phyloP scores from a whole-genome alignment of 2,329 filamentous ascomycete genomes.

The Clonostachys byssicola region DNA sequence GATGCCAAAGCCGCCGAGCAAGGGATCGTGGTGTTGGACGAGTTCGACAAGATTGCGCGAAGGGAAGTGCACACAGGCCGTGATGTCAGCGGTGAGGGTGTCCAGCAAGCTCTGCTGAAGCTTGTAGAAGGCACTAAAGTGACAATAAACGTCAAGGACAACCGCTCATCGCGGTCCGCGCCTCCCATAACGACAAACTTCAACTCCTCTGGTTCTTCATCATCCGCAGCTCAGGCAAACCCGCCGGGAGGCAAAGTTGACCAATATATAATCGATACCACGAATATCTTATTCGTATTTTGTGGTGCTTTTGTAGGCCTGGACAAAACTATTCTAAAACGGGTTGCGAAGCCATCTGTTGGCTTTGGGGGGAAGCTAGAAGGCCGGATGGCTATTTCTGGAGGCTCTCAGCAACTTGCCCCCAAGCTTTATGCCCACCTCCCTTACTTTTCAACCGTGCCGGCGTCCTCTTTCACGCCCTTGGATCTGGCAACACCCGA shows the following conservation, averaged over 20 bases:
- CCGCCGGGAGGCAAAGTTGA: slow-evolving; percentile 49
- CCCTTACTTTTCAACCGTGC: slow-evolving; percentile 43
- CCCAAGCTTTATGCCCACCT: slow-evolving; percentile 54
- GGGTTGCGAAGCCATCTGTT: slow-evolving; percentile 81
- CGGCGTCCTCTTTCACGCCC: slow-evolving; percentile 40
- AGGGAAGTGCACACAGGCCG: slow-evolving; percentile 84
- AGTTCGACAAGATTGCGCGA: slow-evolving; percentile 95
- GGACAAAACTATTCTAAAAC: slow-evolving; percentile 80
- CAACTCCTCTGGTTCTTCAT: slow-evolving; percentile 33
- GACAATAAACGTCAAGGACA: slow-evolving; percentile 84
- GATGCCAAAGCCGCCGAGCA: slow-evolving; percentile 80
- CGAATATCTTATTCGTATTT: slow-evolving; percentile 96
- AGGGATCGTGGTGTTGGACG: slow-evolving; percentile 92
- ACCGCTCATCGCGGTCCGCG: slow-evolving; percentile 52
- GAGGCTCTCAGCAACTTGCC: slow-evolving; percentile 56
- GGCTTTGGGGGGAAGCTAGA: slow-evolving; percentile 87
- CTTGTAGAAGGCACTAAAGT: slow-evolving; percentile 95
- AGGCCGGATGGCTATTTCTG: slow-evolving; percentile 40
- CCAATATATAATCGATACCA: slow-evolving; percentile 78
- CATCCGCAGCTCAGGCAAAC: slow-evolving; percentile 32
- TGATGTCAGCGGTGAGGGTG: slow-evolving; percentile 93
- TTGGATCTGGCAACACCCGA: slow-evolving; percentile 71
- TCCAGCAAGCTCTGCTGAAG: slow-evolving; percentile 92
- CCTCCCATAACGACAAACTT: slow-evolving; percentile 50
- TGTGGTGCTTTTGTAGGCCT: slow-evolving; percentile 93